These are phyloP conservation scores for Phaeosphaeriaceae sp. DNA, from an alignment of 2,329 filamentous ascomycete species.

Conservation along the genomic window DNA sequence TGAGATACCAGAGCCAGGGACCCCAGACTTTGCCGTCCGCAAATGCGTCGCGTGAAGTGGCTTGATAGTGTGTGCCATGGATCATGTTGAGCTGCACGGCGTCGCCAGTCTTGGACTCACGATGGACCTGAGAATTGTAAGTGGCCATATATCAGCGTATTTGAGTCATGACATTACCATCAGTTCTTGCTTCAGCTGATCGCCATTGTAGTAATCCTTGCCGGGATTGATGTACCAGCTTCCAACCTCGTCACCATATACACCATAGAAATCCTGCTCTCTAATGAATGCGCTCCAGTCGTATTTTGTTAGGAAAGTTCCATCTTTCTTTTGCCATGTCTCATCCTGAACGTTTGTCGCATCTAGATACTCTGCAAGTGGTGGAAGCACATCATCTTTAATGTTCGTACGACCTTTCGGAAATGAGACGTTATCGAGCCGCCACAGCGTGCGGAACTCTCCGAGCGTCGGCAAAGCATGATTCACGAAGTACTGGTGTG, in stretches of 20 bases:
- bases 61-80: constrained; percentile 56
- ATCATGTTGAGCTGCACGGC: constrained; percentile 63
- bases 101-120: constrained; percentile 59
- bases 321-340: constrained; percentile 59
- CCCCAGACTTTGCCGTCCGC: constrained; percentile 49
- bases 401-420: constrained; percentile 55
- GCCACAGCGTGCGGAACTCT: constrained; percentile 60
- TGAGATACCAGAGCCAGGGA: constrained; percentile 53
- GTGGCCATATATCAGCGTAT: neutral
- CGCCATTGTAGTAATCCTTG: constrained; percentile 61
- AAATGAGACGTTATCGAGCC: constrained; percentile 59
- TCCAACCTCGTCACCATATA: constrained; percentile 58
- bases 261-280: constrained; percentile 56
- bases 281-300: constrained; percentile 53
- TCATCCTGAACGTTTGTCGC: constrained; percentile 62
- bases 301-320: constrained; percentile 62
- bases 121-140: constrained; percentile 48
- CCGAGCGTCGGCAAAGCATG: constrained; percentile 56
- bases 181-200: constrained; percentile 62
- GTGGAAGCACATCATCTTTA: constrained; percentile 55
- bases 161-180: constrained; percentile 41
- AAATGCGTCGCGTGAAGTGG: constrained; percentile 37
- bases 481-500: constrained; percentile 65
- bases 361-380: constrained; percentile 51
- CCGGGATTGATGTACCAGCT: constrained; percentile 60